Percentiles rank a stretch among this genome's conserved stretches.
These are phyloP conservation scores for Cercospora zeae-maydis DNA, from an alignment of 2,329 filamentous ascomycete species.

Conservation along the genomic window DNA sequence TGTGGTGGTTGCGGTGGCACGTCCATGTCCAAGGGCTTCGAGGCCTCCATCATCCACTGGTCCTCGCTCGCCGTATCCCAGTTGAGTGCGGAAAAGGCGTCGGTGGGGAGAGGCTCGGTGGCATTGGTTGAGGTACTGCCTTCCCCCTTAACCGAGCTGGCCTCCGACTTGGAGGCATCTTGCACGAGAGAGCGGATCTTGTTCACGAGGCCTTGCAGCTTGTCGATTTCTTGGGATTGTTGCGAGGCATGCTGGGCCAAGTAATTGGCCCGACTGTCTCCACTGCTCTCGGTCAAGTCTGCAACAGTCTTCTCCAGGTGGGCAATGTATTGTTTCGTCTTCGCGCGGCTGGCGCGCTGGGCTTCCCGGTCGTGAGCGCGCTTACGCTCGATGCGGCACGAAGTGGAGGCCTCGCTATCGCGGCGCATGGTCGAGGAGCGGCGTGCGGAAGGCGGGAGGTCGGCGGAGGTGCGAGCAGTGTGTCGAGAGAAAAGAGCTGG, in stretches of 20 bases:
- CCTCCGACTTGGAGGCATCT: slow-evolving; percentile 20
- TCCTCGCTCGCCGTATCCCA: slow-evolving; percentile 20
- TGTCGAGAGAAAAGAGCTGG: neutral
- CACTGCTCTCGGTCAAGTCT: slow-evolving; percentile 23
- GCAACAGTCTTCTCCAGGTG: slow-evolving; percentile 26
- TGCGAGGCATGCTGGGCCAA: slow-evolving; percentile 24
- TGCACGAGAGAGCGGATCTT: slow-evolving; percentile 26
- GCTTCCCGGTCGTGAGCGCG: slow-evolving; percentile 26
- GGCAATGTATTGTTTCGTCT: slow-evolving; percentile 27
- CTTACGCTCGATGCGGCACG: slow-evolving; percentile 29
- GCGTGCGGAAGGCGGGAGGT: neutral
- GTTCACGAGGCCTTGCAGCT: slow-evolving; percentile 22
- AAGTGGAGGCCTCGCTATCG: slow-evolving; percentile 19
- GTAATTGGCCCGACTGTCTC: slow-evolving; percentile 22
- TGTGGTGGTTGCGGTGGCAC: neutral
- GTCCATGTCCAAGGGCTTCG: slow-evolving; percentile 2
- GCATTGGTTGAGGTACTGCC: slow-evolving; percentile 11
- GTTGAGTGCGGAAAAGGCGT: slow-evolving; percentile 10
- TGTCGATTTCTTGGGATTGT: slow-evolving; percentile 26
- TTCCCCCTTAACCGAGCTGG: slow-evolving; percentile 14
- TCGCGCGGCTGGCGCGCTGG: slow-evolving; percentile 24
- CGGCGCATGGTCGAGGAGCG: slow-evolving; percentile 13
- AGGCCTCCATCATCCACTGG: slow-evolving; percentile 16
- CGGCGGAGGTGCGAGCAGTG: neutral
- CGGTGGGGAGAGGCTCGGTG: neutral